Percentiles rank a stretch among this genome's conserved stretches.
Conservation (phyloP, 2,329 filamentous ascomycete genomes). For the Penicillium sp. region DNA sequence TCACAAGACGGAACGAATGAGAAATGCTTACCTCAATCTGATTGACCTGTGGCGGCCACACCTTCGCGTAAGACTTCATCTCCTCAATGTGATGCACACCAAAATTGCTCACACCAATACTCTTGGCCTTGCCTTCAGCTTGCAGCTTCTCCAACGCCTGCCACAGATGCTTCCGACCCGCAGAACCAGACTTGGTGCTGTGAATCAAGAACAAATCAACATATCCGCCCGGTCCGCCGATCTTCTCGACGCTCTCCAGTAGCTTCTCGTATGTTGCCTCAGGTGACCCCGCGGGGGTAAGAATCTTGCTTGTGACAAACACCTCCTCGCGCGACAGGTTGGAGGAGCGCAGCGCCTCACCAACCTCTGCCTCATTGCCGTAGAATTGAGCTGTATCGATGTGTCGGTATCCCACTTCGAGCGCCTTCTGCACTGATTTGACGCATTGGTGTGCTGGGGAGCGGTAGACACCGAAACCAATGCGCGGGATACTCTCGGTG, state of each 20-base stretch:
- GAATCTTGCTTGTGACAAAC: constrained; percentile 72
- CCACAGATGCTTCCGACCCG: constrained; percentile 64
- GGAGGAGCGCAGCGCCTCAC: constrained; percentile 60
- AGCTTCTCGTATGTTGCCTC: constrained; percentile 62
- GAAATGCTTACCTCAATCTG: constrained; percentile 64
- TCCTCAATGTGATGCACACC: constrained; percentile 68
- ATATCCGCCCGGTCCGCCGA: constrained; percentile 61
- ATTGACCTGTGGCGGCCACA: constrained; percentile 71
- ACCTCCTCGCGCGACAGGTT: constrained; percentile 55
- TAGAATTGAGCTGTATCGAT: constrained; percentile 67
- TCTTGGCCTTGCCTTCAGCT: constrained; percentile 60
- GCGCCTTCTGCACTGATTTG: constrained; percentile 58
- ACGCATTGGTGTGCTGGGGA: constrained; percentile 57
- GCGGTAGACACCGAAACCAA: constrained; percentile 73
- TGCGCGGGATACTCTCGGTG: constrained; percentile 58
- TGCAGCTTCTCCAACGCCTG: constrained; percentile 63
- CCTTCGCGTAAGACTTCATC: constrained; percentile 63
- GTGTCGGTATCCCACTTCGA: constrained; percentile 54
- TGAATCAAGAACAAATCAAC: constrained; percentile 73
- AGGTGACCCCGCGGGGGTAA: constrained; percentile 53
- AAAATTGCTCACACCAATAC: constrained; percentile 74
- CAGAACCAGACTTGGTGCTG: constrained; percentile 57
- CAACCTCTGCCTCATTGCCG: constrained; percentile 67
- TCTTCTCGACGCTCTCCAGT: constrained; percentile 63
- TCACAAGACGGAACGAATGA: neutral